Evolutionary conservation across 768 basidiomycete genomes (phyloP).

Genomic region (Exidia glandulosa): DNA sequence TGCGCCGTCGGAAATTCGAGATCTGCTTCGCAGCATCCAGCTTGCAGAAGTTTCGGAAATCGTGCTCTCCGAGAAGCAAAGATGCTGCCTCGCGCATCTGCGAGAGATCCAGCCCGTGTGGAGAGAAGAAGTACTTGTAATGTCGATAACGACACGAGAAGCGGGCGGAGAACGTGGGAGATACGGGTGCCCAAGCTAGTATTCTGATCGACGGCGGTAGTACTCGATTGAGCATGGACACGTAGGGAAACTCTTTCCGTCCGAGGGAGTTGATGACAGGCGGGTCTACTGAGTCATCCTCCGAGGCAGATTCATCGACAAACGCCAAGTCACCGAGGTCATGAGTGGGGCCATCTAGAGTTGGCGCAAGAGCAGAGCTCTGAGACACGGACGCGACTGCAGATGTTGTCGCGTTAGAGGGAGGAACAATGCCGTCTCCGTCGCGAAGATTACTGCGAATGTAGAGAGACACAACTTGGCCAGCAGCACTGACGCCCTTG

Average conservation of each 20-base stretch:
- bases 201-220: conserved; percentile 85
- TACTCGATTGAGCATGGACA: conserved; percentile 70
- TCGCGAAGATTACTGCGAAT: conserved; percentile 56
- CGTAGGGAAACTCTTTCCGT: conserved; percentile 65
- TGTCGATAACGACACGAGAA: conserved; percentile 81
- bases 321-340: conserved; percentile 7
- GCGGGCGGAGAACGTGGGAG: conserved; percentile 70
- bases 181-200: conserved; percentile 88
- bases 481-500: conserved; percentile 86
- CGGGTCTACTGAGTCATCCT: conserved; percentile 13
- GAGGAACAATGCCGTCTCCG: not conserved
- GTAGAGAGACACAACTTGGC: conserved; percentile 89
- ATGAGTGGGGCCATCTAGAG: not conserved
- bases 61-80: conserved; percentile 75
- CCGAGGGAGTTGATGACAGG: conserved; percentile 10
- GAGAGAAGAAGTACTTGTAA: conserved; percentile 95
- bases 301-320: conserved; percentile 10
- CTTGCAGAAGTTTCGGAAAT: conserved; percentile 94
- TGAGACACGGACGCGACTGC: not conserved
- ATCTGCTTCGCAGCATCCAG: conserved; percentile 88
- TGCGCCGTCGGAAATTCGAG: conserved; percentile 58
- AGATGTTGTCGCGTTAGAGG: not conserved
- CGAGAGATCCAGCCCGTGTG: conserved; percentile 50
- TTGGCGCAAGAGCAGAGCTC: conserved; percentile 7
- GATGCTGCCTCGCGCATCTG: conserved; percentile 68